A percentile compares a stretch with the other conserved stretches of the same genome.
These are phyloP conservation scores for Aspergillus ochraceus DNA, from an alignment of 2,329 filamentous ascomycete genomes.

Conservation along the genomic window DNA sequence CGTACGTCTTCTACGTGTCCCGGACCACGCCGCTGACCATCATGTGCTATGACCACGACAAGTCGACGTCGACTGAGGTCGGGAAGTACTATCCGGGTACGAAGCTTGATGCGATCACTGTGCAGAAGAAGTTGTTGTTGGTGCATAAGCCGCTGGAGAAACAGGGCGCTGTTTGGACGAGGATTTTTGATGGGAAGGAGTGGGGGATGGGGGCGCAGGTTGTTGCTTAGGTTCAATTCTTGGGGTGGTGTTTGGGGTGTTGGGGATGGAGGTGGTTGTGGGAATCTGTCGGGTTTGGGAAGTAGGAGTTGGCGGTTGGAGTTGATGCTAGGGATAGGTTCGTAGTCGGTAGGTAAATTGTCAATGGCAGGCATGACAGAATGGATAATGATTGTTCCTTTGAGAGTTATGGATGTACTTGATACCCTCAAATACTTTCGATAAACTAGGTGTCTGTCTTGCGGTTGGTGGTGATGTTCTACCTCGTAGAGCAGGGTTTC, in stretches of 20 bases:
- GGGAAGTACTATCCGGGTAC: conserved; percentile 1
- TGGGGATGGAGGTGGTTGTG: neutral
- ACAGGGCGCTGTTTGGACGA: neutral
- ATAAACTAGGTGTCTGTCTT: no score
- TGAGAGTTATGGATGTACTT: no score
- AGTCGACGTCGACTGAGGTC: neutral
- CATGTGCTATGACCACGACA: neutral
- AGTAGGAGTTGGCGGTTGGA: neutral
- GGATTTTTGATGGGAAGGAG: conserved; percentile 1
- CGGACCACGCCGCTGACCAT: neutral
- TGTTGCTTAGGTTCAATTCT: neutral
- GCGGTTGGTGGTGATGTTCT: no score
- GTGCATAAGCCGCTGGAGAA: neutral
- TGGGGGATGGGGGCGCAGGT: neutral
- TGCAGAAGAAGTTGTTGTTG: neutral
- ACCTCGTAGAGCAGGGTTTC: no score
- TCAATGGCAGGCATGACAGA: no score
- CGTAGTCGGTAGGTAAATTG: no score
- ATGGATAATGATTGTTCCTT: no score
- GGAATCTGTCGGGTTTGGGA: neutral
- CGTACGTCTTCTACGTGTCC: neutral
- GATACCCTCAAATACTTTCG: no score
- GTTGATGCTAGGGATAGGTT: no score
- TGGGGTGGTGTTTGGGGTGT: neutral
- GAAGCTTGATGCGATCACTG: neutral